Evolutionary conservation across 1,139 yeast species (phyloP).

Genomic region (Taphrina deformans): DNA sequence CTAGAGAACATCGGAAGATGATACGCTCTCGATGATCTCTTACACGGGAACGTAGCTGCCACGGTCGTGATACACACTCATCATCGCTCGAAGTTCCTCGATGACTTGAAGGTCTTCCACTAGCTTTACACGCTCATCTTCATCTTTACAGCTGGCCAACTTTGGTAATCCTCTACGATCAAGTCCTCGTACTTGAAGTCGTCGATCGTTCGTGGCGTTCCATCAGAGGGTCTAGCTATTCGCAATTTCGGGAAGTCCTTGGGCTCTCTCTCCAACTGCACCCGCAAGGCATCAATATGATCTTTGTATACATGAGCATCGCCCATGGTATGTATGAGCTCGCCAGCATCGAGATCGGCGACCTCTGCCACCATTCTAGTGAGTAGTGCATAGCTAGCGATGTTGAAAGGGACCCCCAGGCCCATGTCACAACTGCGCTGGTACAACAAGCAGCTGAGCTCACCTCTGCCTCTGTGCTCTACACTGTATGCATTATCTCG

Average conservation of each 20-base stretch:
- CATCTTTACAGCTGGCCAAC: conserved; percentile 84
- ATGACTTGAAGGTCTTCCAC: too few species aligned
- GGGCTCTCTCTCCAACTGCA: conserved; percentile 74
- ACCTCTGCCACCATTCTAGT: conserved; percentile 95
- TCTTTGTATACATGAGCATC: conserved; percentile 94
- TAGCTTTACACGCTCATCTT: conserved; percentile 60
- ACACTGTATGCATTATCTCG: conserved; percentile 24
- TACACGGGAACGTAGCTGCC: too few species aligned
- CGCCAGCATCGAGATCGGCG: conserved; percentile 92
- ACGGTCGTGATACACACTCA: too few species aligned
- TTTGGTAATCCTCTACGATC: conserved; percentile 72
- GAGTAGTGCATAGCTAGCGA: conserved; percentile 90
- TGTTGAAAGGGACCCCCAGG: conserved; percentile 94
- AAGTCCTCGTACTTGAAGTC: conserved; percentile 88
- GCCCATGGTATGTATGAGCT: conserved; percentile 91
- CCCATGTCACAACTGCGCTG: conserved; percentile 99
- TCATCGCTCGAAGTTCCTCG: neutral
- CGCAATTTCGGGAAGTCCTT: conserved; percentile 72
- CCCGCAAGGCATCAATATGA: conserved; percentile 84
- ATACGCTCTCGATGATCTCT: neutral
- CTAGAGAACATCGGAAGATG: conserved; percentile 7
- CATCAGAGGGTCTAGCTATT: conserved; percentile 54
- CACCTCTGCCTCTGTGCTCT: conserved; percentile 55
- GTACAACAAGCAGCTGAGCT: conserved; percentile 80
- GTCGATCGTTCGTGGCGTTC: conserved; percentile 65